These are phyloP conservation scores for Podaxis carcinomalis DNA, from an alignment of 768 basidiomycete genomes.

Conservation along the genomic window DNA sequence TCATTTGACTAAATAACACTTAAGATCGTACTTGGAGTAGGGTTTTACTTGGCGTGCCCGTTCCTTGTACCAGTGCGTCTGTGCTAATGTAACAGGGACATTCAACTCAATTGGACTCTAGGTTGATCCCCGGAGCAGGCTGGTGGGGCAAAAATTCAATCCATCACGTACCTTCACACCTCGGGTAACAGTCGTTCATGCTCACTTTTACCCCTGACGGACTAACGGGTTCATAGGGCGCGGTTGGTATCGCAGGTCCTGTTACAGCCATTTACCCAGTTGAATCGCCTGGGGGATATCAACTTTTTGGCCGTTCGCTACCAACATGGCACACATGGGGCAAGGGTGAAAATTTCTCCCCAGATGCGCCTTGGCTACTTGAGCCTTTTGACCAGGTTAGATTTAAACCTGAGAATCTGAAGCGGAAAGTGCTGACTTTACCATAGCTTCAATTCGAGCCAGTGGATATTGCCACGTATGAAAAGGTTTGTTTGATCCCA, in stretches of 20 bases:
- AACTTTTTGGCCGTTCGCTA: conserved; percentile 58
- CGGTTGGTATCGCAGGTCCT: conserved; percentile 66
- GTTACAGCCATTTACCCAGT: conserved; percentile 65
- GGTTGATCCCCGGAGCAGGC: conserved; percentile 54
- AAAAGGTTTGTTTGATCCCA: conserved; percentile 30
- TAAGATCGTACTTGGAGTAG: conserved; percentile 58
- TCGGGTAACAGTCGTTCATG: conserved; percentile 30
- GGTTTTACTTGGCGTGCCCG: conserved; percentile 62
- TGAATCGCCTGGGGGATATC: conserved; percentile 63
- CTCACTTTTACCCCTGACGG: background rate
- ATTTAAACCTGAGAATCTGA: background rate
- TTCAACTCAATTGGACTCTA: conserved; percentile 16
- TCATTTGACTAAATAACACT: conserved; percentile 1
- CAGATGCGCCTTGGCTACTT: conserved; percentile 55
- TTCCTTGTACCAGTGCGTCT: conserved; percentile 54
- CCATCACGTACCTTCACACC: conserved; percentile 67
- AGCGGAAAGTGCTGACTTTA: background rate
- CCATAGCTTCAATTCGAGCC: conserved; percentile 47
- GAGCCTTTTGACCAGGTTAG: conserved; percentile 60
- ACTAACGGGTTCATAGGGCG: conserved; percentile 37
- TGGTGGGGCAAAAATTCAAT: conserved; percentile 73
- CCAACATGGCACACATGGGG: conserved; percentile 67
- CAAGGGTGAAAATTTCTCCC: conserved; percentile 39
- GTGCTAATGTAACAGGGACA: background rate
- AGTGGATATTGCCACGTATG: conserved; percentile 43